Evolutionary conservation across 2,329 filamentous ascomycete genomes (phyloP), one percentile per base, ranked within the genome.

Genomic region (Chaetomiaceae sp.): DNA sequence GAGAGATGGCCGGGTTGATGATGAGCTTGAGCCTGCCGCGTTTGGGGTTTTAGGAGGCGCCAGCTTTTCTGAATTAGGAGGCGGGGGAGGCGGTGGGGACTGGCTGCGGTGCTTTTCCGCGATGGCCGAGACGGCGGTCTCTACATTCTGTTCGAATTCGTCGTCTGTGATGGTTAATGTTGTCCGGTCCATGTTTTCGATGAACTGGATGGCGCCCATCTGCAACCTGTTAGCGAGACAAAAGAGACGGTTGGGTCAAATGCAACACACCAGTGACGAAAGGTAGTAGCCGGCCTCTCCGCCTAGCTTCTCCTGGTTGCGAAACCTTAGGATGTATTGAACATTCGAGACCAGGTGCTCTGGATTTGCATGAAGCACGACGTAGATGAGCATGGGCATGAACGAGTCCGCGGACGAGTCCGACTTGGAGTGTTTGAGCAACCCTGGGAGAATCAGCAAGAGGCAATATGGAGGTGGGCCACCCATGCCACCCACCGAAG

Each of bases 281-380:
- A 99, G 81, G 68, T 99, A 99, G 70, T 99, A 99, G 12, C 93
- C 93, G 13, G 93, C 92, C 73, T 99, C 93, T n/a, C 93, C 93
- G 20, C 87, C 88, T 1, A 99, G 82, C 67, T 97, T 97, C 47
- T 99, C 93, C 68, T 96, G 93, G 63, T 97, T 96, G 45, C 93
- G 83, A 73, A 99, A 99, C 40, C 95, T 85, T 45, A 97, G 75
- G 57, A 99, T 97, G 68, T 99, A 99, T 68, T 99, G 93, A 3
- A 99, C 89, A 67, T 99, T 99, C 53, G 91, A 96, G 21, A 97
- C 91, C 30, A 99, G 74, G 68, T 97, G 89, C 55, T 96, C 91
- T 0, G 93, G 93, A 61, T 96, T 96, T 39, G 90, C 89, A 69
- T 93, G 89, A 21, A 99, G 76, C 12, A 97, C 91, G 21, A 96